Base-by-base conservation (phyloP, 345 rosid genomes). In the Salix exigua region DNA sequence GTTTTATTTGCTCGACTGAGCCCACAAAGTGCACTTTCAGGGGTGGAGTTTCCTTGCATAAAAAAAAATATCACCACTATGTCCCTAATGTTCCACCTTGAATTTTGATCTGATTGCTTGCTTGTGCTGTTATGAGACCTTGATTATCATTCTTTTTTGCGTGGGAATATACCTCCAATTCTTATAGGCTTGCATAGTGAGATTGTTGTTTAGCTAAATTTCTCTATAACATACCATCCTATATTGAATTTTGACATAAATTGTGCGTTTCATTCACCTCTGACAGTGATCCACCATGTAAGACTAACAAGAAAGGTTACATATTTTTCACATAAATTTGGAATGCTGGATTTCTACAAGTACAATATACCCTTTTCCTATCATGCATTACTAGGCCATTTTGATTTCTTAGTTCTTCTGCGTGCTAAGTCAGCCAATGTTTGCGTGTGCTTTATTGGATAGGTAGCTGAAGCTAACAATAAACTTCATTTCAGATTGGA, bases 401-500 rank as follows among this genome's bases (percentile, higher is more conserved):
- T 55, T 21, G 62, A 55, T 58, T 58, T 58, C 62, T n/a, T 58
- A 58, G 62, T 58, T 10, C 62, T 58, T 25, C 28, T 9, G 3
- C 10, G 62, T n/a, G 11, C 62, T 2, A n/a, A 21, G 28, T 2
- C 38, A 14, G 28, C 63, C 23, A 7, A 31, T 7, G 62, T 13
- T 19, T 51, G 14, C 50, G 35, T n/a, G 28, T 58, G 19, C 10
- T 55, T 7, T 16, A 25, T n/a, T 5, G 12, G 42, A 5, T 6
- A 62, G 17, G 16, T 73, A 16, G 14, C 26, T 55, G 55, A 63
- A 28, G 26, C 55, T 74, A 44, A 44, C 6, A 10, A 13, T 21
- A 13, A 12, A 12, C 37, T 30, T 31, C n/a, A 8, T 61, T 80
- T 60, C 83, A 90, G 94, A 67, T 78, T 89, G 76, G 77, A 70